Conservation (phyloP, 768 basidiomycete species). For the Pulveroboletus sp. region DNA sequence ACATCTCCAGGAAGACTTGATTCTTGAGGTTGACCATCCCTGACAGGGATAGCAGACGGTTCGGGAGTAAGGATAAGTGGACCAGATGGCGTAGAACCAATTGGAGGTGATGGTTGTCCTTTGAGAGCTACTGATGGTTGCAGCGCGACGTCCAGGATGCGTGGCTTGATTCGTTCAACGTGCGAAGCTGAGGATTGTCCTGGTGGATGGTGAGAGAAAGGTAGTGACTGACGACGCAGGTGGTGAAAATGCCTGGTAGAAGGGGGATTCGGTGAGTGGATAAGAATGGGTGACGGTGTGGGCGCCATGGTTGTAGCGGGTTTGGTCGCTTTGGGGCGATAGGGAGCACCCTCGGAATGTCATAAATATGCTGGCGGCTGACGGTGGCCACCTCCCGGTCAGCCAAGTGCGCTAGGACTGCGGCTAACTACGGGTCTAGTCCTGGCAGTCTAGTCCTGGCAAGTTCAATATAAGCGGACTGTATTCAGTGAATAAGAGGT, state of each 20-base stretch:
- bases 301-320: conserved; percentile 20
- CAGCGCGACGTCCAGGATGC: not conserved
- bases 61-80: conserved; percentile 2
- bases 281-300: conserved; percentile 5
- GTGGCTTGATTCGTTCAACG: conserved; percentile 4
- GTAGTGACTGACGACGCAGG: conserved; percentile 14
- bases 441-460: not conserved
- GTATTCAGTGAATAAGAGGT: no score
- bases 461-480: not conserved
- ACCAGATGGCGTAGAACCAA: conserved; percentile 4
- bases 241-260: conserved; percentile 8
- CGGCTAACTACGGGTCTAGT: conserved; percentile 18
- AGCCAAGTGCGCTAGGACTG: conserved; percentile 7
- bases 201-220: conserved; percentile 1
- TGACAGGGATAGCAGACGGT: conserved; percentile 3
- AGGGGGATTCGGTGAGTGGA: conserved; percentile 1
- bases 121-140: conserved; percentile 9
- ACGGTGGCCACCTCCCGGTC: conserved; percentile 13
- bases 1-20: conserved; percentile 4
- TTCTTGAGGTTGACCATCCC: not conserved
- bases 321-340: not conserved
- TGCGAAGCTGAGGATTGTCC: not conserved
- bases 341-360: not conserved
- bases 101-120: not conserved
- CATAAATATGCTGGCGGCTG: conserved; percentile 29